Conservation (phyloP, 495 filamentous ascomycete species). For the Saxophila tyrrhenica region DNA sequence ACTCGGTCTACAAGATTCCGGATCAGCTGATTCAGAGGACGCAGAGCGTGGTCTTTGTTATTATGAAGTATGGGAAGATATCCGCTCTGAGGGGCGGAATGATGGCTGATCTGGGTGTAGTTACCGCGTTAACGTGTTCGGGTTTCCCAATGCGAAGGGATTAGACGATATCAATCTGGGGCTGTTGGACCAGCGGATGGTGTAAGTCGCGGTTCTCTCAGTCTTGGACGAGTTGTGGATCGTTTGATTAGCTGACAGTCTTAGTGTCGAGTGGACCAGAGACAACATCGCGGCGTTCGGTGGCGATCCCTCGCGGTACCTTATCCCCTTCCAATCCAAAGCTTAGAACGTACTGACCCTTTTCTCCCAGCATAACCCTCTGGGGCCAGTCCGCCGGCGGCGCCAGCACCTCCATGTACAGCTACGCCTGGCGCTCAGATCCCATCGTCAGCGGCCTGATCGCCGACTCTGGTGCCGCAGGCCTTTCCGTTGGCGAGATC, state of each 20-base stretch:
- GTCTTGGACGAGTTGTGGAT: too few species aligned
- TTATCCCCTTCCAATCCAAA: background rate
- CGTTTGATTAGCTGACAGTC: too few species aligned
- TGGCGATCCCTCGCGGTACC: background rate
- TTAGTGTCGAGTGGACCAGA: background rate
- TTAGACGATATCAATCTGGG: background rate
- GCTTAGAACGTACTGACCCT: too few species aligned
- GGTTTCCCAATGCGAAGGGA: background rate
- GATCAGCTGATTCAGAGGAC: background rate
- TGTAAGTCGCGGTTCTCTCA: too few species aligned
- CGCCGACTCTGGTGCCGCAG: too few species aligned
- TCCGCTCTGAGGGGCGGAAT: too few species aligned
- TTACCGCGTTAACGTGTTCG: background rate
- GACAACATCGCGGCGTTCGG: background rate
- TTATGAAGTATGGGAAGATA: too few species aligned
- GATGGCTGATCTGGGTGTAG: too few species aligned
- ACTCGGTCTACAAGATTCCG: background rate
- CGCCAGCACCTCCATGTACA: background rate
- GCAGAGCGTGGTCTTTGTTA: background rate
- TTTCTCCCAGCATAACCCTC: too few species aligned
- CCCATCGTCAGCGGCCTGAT: too few species aligned
- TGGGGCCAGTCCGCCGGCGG: background rate
- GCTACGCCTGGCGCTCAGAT: too few species aligned
- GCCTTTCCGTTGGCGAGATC: too few species aligned
- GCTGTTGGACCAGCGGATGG: background rate